Percentiles rank a stretch among this genome's conserved stretches.
Evolutionary conservation across 495 filamentous ascomycete genomes (phyloP).

Genomic region (Xylaria telfairii): DNA sequence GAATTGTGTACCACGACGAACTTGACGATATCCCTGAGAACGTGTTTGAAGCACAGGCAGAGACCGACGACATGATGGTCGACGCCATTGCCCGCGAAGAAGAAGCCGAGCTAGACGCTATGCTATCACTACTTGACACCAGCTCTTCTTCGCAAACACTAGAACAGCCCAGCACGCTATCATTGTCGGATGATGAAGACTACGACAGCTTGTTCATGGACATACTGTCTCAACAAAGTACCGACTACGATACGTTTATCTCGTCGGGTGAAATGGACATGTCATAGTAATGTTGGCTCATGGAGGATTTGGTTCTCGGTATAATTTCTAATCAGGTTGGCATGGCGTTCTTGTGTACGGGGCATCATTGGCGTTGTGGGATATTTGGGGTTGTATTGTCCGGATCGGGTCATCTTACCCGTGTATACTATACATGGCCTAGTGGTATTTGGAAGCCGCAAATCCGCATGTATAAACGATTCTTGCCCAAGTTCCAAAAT

Average conservation of each 20-base stretch:
- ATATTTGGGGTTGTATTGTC: conserved; percentile 31
- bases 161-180: conserved; percentile 21
- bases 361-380: conserved; percentile 31
- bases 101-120: conserved; percentile 63
- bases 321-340: not conserved
- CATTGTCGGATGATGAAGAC: conserved; percentile 61
- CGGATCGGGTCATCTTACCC: conserved; percentile 26
- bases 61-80: conserved; percentile 50
- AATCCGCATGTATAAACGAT: conserved; percentile 32
- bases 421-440: conserved; percentile 25
- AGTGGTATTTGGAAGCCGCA: conserved; percentile 26
- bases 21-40: conserved; percentile 50
- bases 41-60: conserved; percentile 42
- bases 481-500: conserved; percentile 21
- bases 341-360: conserved; percentile 21
- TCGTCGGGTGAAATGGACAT: conserved; percentile 41
- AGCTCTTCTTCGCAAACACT: conserved; percentile 30
- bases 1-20: conserved; percentile 51
- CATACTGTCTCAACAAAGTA: conserved; percentile 38
- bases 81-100: conserved; percentile 60
- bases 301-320: not conserved
- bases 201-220: conserved; percentile 60
- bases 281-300: conserved; percentile 29
- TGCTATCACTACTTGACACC: conserved; percentile 49
- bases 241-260: conserved; percentile 22